Base-by-base conservation (phyloP, 352 stramenopile species). In the Blastocystis sp. region DNA sequence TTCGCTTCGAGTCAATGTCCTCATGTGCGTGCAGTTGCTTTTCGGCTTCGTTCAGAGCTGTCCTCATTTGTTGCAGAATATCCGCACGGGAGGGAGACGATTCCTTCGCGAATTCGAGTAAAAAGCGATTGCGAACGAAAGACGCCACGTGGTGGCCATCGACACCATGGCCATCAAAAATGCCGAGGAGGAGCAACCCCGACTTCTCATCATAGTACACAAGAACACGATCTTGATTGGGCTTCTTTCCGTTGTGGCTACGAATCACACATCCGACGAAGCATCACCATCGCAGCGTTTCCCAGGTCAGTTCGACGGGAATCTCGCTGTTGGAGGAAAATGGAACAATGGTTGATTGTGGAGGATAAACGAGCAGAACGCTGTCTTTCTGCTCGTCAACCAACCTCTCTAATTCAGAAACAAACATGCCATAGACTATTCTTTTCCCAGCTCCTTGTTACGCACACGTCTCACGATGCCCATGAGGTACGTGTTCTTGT, bases 401-500 rank as follows among this genome's bases (percentile, higher is more conserved):
- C 28, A 48, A 21, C 3, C n/a, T 9, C 53, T 14, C 17, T 45
- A 48, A 60, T 62, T 79, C 69, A 79, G n/a, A 40, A 79, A 48
- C 45, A 79, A 61, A 79, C 43, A 64, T 61, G 41, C 14, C 53
- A 64, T 21, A 59, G 34, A 64, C 14, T 62, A 79, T 38, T 56
- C 45, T 56, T 56, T 79, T 10, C 53, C 69, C 14, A 45, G 65
- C 45, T n/a, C 69, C 43, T 79, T 45, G 28, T 79, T 79, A 7
- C 69, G 69, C 0, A 79, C 69, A 81, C 76, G 28, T 45, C 64
- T n/a, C 0, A 86, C 76, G 82, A 86, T 86, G 17, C 76, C 76
- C 76, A 86, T 86, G 9, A 86, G 23, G 82, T 76, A 86, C 14
- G 53, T 45, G 38, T 86, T 86, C 64, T 60, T 77, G 17, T 86